A percentile compares a stretch with the other conserved stretches of the same genome.
phyloP scores from a whole-genome alignment of 2,329 filamentous ascomycete genomes.

The Phialemoniopsis sp. region DNA sequence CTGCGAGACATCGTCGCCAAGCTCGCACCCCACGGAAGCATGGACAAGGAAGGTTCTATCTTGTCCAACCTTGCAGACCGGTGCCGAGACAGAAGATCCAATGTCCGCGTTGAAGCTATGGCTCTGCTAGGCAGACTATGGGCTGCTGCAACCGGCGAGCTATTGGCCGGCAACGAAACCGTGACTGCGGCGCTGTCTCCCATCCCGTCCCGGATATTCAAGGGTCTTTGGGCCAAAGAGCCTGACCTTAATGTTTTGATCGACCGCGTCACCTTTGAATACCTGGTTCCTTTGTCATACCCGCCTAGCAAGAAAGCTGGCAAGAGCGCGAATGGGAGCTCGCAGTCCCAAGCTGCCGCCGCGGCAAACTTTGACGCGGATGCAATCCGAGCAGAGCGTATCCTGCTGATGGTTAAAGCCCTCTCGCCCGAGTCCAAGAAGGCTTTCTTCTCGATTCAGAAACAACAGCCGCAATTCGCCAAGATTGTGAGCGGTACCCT shows the following conservation, averaged over 20 bases:
- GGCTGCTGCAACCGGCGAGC: constrained; percentile 88
- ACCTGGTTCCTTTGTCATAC: constrained; percentile 82
- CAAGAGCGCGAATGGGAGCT: constrained; percentile 57
- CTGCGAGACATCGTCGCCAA: constrained; percentile 80
- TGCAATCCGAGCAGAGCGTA: constrained; percentile 76
- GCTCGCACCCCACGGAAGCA: constrained; percentile 70
- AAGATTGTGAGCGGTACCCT: constrained; percentile 71
- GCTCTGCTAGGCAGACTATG: constrained; percentile 80
- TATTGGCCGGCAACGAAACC: constrained; percentile 75
- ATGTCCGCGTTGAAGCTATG: constrained; percentile 84
- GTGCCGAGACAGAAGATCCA: constrained; percentile 78
- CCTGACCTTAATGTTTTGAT: constrained; percentile 78
- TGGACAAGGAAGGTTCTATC: constrained; percentile 72
- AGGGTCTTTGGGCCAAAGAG: constrained; percentile 88
- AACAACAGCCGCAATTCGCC: constrained; percentile 70
- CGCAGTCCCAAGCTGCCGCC: constrained; percentile 43
- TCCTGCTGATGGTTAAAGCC: constrained; percentile 75
- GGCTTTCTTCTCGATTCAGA: constrained; percentile 84
- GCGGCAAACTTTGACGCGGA: constrained; percentile 58
- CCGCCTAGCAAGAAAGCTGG: constrained; percentile 63
- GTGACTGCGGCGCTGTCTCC: constrained; percentile 72
- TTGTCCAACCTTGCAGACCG: constrained; percentile 80
- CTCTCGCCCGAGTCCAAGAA: constrained; percentile 75
- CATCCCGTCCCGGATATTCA: constrained; percentile 81
- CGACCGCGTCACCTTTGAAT: constrained; percentile 82